Percentiles rank a stretch among this genome's conserved stretches.
phyloP scores from a whole-genome alignment of 495 filamentous ascomycete species.

The Pyrenopolyporus hunteri region DNA sequence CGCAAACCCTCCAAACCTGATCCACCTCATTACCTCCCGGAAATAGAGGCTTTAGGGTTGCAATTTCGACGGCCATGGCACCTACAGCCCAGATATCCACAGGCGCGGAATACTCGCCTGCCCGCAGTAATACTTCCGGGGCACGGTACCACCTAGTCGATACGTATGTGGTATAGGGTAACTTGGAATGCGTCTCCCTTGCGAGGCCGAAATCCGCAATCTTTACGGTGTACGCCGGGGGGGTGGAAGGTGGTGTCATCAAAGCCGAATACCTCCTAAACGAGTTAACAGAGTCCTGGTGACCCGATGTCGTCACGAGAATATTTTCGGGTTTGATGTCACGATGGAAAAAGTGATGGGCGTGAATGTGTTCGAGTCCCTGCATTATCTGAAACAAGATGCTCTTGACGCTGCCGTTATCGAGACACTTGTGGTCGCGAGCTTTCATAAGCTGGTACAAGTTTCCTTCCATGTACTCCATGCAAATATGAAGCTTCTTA shows the following conservation, averaged over 20 bases:
- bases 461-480: slow-evolving; percentile 99
- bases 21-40: slow-evolving; percentile 98
- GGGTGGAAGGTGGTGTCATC: slow-evolving; percentile 93
- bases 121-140: slow-evolving; percentile 91
- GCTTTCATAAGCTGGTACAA: slow-evolving; percentile 99
- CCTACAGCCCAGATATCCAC: slow-evolving; percentile 99
- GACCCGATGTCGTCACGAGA: slow-evolving; percentile 89
- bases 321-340: slow-evolving; percentile 99
- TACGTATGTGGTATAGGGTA: slow-evolving; percentile 98
- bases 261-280: slow-evolving; percentile 92
- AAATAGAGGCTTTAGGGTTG: slow-evolving; percentile 95
- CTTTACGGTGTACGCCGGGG: slow-evolving; percentile 93
- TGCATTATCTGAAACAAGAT: slow-evolving; percentile 96
- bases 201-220: slow-evolving; percentile 99
- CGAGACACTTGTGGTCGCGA: slow-evolving; percentile 89
- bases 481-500: slow-evolving; percentile 95
- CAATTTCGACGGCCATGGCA: slow-evolving; percentile 99
- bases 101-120: slow-evolving; percentile 95
- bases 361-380: slow-evolving; percentile 95
- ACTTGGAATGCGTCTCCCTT: slow-evolving; percentile 92
- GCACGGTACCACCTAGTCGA: slow-evolving; percentile 99
- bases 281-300: slow-evolving; percentile 74
- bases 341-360: slow-evolving; percentile 96
- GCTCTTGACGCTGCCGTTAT: slow-evolving; percentile 92
- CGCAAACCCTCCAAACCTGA: slow-evolving; percentile 98